Conservation (phyloP, 176 grass and related monocot species). For the Oryza officinalis region DNA sequence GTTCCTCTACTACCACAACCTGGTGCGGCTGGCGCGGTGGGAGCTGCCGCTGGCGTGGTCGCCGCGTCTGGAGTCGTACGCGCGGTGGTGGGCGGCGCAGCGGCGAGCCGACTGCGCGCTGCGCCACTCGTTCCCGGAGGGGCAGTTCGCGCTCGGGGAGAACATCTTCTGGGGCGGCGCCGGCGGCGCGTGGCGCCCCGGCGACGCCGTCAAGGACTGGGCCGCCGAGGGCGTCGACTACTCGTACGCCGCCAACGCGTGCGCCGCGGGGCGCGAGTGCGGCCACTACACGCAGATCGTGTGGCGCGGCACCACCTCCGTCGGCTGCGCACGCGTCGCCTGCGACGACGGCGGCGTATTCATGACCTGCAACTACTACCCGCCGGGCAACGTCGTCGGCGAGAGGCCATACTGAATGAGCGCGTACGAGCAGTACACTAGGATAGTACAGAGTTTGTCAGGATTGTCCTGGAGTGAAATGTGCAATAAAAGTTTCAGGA, state of each 20-base stretch:
- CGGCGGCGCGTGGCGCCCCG: constrained; percentile 36
- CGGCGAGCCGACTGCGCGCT: constrained; percentile 50
- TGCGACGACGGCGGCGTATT: constrained; percentile 64
- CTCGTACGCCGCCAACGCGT: constrained; percentile 58
- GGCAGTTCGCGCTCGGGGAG: constrained; percentile 69
- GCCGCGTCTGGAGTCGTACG: constrained; percentile 45
- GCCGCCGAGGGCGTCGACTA: constrained; percentile 63
- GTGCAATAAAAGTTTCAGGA: not conserved
- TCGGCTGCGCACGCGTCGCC: constrained; percentile 48
- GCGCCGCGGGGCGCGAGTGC: constrained; percentile 48
- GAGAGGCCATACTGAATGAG: constrained; percentile 52
- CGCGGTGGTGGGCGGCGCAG: constrained; percentile 63
- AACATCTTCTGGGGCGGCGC: constrained; percentile 74
- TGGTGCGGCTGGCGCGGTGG: constrained; percentile 51
- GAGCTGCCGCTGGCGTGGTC: constrained; percentile 67
- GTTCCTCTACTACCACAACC: constrained; percentile 71
- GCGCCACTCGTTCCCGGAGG: constrained; percentile 67
- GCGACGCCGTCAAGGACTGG: constrained; percentile 65
- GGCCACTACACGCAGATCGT: constrained; percentile 82
- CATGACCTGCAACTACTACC: constrained; percentile 76
- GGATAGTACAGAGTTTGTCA: not conserved
- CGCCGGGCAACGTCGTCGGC: constrained; percentile 63
- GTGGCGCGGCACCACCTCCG: constrained; percentile 50
- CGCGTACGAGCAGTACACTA: not conserved
- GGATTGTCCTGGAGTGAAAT: not conserved